A percentile compares a stretch with the other conserved stretches of the same genome.
Evolutionary conservation across 176 grass and related monocot genomes (phyloP).

Genomic region (Aechmea fasciata): DNA sequence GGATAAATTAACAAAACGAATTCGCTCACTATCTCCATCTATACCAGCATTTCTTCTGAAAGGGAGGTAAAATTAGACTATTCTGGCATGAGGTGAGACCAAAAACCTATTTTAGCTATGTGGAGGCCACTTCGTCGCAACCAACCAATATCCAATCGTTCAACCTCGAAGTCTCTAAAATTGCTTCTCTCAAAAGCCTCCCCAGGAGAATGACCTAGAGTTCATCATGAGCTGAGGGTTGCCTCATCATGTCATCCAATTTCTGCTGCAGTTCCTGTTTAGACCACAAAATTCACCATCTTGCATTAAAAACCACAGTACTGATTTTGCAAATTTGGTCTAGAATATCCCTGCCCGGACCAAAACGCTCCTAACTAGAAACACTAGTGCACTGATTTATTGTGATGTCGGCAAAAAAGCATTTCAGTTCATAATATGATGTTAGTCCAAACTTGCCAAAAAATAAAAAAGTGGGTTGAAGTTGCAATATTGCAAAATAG

Average conservation of each 20-base stretch:
- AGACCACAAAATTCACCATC: slow-evolving; percentile 1
- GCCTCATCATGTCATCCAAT: slow-evolving; percentile 36
- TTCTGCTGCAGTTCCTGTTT: slow-evolving; percentile 76
- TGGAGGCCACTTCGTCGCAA: slow-evolving; percentile 22
- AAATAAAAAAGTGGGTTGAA: too few relatives aligned
- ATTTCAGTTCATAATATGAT: too few relatives aligned
- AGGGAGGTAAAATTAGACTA: slow-evolving; percentile 9
- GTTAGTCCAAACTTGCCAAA: too few relatives aligned
- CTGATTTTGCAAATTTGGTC: too few relatives aligned
- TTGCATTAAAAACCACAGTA: too few relatives aligned
- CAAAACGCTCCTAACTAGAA: too few relatives aligned
- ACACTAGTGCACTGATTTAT: too few relatives aligned
- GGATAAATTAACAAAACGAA: not conserved
- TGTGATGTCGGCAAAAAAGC: too few relatives aligned
- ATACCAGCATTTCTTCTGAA: not conserved
- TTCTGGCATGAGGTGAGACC: slow-evolving; percentile 14
- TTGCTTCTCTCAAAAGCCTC: not conserved
- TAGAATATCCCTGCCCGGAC: too few relatives aligned
- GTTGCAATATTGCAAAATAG: too few relatives aligned
- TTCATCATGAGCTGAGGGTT: slow-evolving; percentile 46
- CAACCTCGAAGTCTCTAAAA: slow-evolving; percentile 5
- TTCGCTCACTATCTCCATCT: not conserved
- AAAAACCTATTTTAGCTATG: slow-evolving; percentile 13
- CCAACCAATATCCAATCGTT: slow-evolving; percentile 8
- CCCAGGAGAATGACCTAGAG: slow-evolving; percentile 34